These are phyloP conservation scores for Bonia amplexicaulis DNA, from an alignment of 176 grass and related monocot genomes.

Conservation along the genomic window DNA sequence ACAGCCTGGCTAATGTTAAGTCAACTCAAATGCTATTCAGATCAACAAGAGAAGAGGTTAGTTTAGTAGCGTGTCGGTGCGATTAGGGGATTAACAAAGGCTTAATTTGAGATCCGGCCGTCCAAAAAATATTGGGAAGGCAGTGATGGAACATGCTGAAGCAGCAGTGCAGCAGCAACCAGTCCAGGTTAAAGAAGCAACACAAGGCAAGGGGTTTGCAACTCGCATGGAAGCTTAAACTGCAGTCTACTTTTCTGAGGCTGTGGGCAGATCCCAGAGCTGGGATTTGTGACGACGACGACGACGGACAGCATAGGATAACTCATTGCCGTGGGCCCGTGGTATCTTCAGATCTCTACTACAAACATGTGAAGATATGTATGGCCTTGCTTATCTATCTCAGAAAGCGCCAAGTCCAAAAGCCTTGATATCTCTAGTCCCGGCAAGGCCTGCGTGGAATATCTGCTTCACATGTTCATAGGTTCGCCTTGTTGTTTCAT, in stretches of 20 bases:
- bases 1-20: slow-evolving; percentile 20
- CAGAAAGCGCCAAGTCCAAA: neutral
- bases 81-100: slow-evolving; percentile 23
- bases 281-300: slow-evolving; percentile 36
- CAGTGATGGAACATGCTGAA: slow-evolving; percentile 37
- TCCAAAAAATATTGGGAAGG: slow-evolving; percentile 45
- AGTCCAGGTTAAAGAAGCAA: slow-evolving; percentile 22
- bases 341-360: slow-evolving; percentile 54
- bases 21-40: slow-evolving; percentile 32
- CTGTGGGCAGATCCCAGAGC: slow-evolving; percentile 30
- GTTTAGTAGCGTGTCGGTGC: slow-evolving; percentile 48
- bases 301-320: slow-evolving; percentile 41
- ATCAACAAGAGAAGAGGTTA: slow-evolving; percentile 18
- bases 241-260: slow-evolving; percentile 32
- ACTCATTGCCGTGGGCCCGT: slow-evolving; percentile 31
- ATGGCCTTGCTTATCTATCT: slow-evolving; percentile 43
- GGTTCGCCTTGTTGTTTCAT: slow-evolving; percentile 39
- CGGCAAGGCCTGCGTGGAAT: slow-evolving; percentile 48
- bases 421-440: slow-evolving; percentile 44
- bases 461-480: slow-evolving; percentile 59
- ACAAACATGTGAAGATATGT: slow-evolving; percentile 50
- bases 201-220: slow-evolving; percentile 7
- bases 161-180: slow-evolving; percentile 31
- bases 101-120: slow-evolving; percentile 32
- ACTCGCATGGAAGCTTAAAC: slow-evolving; percentile 43